Evolutionary conservation across 2,329 filamentous ascomycete genomes (phyloP).

Genomic region (Metarhizium anisopliae): DNA sequence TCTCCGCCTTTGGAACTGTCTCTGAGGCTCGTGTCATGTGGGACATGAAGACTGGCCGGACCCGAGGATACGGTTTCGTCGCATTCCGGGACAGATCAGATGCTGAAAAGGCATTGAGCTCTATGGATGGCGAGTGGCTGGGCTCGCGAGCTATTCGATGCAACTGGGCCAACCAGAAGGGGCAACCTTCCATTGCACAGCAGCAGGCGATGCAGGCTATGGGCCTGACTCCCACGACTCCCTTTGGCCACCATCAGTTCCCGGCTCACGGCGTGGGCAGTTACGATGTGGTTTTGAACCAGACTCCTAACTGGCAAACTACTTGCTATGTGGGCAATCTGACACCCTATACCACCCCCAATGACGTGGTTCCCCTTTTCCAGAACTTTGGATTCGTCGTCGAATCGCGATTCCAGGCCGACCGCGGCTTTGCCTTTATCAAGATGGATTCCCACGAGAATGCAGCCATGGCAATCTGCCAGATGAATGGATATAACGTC

Average conservation of each 20-base stretch:
- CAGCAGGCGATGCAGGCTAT: conserved; percentile 95
- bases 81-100: conserved; percentile 91
- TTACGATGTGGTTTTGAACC: conserved; percentile 92
- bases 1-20: conserved; percentile 89
- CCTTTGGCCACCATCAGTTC: conserved; percentile 95
- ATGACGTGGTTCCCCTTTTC: conserved; percentile 94
- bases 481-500: conserved; percentile 95
- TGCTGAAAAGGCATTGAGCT: conserved; percentile 90
- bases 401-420: conserved; percentile 95
- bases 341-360: conserved; percentile 94
- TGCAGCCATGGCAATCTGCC: conserved; percentile 95
- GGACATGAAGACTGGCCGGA: conserved; percentile 99
- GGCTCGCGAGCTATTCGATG: conserved; percentile 96
- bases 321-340: conserved; percentile 97
- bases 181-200: conserved; percentile 96
- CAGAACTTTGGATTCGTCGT: conserved; percentile 98
- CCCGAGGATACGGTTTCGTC: conserved; percentile 94
- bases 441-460: conserved; percentile 99
- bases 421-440: conserved; percentile 95
- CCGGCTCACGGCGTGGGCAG: conserved; percentile 93
- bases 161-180: conserved; percentile 99
- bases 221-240: conserved; percentile 96
- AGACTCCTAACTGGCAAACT: conserved; percentile 96
- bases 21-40: conserved; percentile 99
- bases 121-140: conserved; percentile 99